These are phyloP conservation scores for Lactifluus volemus DNA, from an alignment of 768 basidiomycete genomes.

Conservation along the genomic window DNA sequence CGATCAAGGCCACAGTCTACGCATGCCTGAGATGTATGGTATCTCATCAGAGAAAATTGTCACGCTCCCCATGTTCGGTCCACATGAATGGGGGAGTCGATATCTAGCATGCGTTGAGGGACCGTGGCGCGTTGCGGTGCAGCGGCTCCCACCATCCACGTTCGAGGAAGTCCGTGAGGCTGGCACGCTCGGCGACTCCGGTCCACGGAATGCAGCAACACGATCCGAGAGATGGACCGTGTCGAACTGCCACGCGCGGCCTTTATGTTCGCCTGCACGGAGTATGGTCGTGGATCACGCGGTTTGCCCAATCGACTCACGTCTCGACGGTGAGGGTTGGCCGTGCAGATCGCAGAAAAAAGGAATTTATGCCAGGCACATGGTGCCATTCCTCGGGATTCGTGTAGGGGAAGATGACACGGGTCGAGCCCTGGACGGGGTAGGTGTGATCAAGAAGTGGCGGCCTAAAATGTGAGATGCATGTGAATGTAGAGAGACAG, in stretches of 20 bases:
- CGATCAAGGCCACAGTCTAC: too few relatives aligned
- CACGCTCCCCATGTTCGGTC: neutral
- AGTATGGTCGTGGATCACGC: constrained; percentile 28
- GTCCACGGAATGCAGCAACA: constrained; percentile 65
- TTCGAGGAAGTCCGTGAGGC: constrained; percentile 23
- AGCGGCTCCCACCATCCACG: constrained; percentile 79
- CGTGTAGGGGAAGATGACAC: constrained; percentile 64
- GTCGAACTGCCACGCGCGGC: constrained; percentile 61
- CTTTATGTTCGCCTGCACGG: constrained; percentile 11
- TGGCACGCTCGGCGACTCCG: constrained; percentile 38
- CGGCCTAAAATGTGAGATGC: too few relatives aligned
- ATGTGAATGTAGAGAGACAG: too few relatives aligned
- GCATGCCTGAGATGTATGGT: too few relatives aligned
- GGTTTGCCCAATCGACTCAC: constrained; percentile 63
- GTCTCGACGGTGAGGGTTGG: constrained; percentile 64
- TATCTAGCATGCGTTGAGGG: constrained; percentile 27
- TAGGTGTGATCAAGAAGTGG: too few relatives aligned
- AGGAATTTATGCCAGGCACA: constrained; percentile 63
- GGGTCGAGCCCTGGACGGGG: constrained; percentile 25
- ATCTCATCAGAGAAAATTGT: too few relatives aligned
- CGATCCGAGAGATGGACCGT: constrained; percentile 63
- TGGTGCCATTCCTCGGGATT: constrained; percentile 64
- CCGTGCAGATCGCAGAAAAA: constrained; percentile 66
- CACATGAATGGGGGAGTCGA: constrained; percentile 19
- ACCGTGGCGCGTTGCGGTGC: constrained; percentile 50